Conservation (phyloP, 192 early-diverging fungal genomes). For the Kickxella alabastrina region DNA sequence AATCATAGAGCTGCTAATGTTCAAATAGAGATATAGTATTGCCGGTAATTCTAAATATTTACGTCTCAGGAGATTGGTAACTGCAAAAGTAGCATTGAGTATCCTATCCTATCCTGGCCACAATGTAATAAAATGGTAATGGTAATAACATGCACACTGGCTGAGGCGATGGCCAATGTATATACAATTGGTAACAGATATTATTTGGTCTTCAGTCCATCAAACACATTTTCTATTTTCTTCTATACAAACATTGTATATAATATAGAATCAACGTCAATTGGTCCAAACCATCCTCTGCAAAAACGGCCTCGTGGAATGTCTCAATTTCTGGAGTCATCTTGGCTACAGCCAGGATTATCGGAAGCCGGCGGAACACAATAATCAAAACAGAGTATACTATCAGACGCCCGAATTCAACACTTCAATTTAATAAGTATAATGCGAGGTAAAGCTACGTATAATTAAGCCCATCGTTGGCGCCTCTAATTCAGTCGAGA, state of each 20-base stretch:
- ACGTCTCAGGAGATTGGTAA: constrained; percentile 8
- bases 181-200: constrained; percentile 54
- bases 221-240: constrained; percentile 16
- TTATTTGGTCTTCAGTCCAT: constrained; percentile 9
- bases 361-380: constrained; percentile 68
- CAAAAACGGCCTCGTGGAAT: constrained; percentile 68
- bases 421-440: no score
- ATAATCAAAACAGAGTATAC: constrained; percentile 61
- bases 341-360: constrained; percentile 55
- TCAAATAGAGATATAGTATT: no score
- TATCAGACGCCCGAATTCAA: constrained; percentile 69
- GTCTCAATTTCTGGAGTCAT: constrained; percentile 64
- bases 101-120: constrained; percentile 5
- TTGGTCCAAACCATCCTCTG: constrained; percentile 89
- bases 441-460: constrained; percentile 72
- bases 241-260: constrained; percentile 48
- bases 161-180: constrained; percentile 69
- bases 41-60: no score
- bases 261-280: constrained; percentile 62
- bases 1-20: no score
- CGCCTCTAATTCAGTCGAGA: constrained; percentile 75
- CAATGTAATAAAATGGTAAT: constrained; percentile 62
- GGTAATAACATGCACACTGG: constrained; percentile 75
- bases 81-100: constrained; percentile 11
- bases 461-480: constrained; percentile 79